Evolutionary conservation across 768 basidiomycete species (phyloP), one percentile per base, ranked within the genome.

Genomic region (Agaricus sinodeliciosus): DNA sequence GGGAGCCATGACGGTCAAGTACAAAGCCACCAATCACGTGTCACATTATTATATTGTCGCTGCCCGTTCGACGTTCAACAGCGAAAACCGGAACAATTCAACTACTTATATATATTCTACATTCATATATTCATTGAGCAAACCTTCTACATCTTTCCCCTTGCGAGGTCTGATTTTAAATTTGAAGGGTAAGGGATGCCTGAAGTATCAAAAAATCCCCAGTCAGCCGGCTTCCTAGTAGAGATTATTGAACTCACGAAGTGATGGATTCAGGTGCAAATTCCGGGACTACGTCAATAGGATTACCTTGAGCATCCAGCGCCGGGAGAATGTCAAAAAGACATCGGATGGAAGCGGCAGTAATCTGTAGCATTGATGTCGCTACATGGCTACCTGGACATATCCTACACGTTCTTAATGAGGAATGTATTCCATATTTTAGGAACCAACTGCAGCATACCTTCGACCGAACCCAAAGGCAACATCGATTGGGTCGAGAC

Each of bases 1-100:
- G 49, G 79, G 82, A 45, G 84, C 79, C 84, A 87, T 87, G 25
- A 39, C 18, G 39, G 44, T 25, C 27, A 18, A 22, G 25, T 42
- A 3, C 43, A 27, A 28, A 22, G 2, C 3, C 22, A 31, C 9
- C 25, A 9, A n/a, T 49, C 48, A 49, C 48, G 48, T 49, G 48
- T 13, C 12, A 31, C 31, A 22, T 11, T 31, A 31, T 31, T 31
- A 4, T 5, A 28, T 0, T 28, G 28, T n/a, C n/a, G 28, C 9
- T 28, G 28, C 28, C 28, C 28, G 31, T 31, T 31, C 11, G n/a
- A n/a, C 31, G 31, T 31, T 31, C 31, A 31, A 3, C 22, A 3
- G 22, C 22, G 2, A 22, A 22, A 22, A 22, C 22, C 22, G 22
- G 22, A 22, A 22, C 22, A 31, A 39, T 7, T 15, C 9, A n/a